Percentiles rank a stretch among this genome's conserved stretches.
These are phyloP conservation scores for Cutaneotrichosporon mucoides DNA, from an alignment of 1,284 basidiomycete species.

Conservation along the genomic window DNA sequence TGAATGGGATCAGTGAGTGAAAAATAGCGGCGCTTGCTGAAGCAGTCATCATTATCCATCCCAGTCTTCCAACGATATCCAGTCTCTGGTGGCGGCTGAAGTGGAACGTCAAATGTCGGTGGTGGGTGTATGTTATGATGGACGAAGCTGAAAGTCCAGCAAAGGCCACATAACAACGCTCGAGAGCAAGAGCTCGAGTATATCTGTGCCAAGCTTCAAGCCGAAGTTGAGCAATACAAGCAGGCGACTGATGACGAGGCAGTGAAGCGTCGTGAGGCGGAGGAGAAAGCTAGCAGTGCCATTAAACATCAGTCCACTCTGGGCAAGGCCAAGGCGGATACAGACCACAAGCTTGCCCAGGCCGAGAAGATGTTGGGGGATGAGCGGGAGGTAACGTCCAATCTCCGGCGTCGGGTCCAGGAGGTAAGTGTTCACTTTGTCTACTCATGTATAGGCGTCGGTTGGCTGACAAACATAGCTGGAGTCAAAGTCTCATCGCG, in stretches of 20 bases:
- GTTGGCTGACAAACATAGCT: not conserved
- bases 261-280: conserved; percentile 4
- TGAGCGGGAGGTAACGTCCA: not conserved
- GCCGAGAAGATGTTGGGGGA: not conserved
- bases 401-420: not conserved
- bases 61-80: not conserved
- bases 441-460: too few relatives aligned
- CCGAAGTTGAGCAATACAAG: not conserved
- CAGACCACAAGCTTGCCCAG: conserved; percentile 5
- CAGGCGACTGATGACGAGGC: not conserved
- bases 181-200: too few relatives aligned
- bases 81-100: not conserved
- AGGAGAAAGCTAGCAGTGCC: conserved; percentile 10
- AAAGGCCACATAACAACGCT: too few relatives aligned
- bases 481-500: not conserved
- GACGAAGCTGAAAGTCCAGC: too few relatives aligned
- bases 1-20: not conserved
- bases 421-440: not conserved
- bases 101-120: not conserved
- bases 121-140: not conserved
- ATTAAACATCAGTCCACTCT: conserved; percentile 19
- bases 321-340: conserved; percentile 16
- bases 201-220: not conserved
- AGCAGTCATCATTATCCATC: not conserved
- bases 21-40: not conserved